Base-by-base conservation (phyloP, 805 yeast genomes). In the Suhomyces prunicola region DNA sequence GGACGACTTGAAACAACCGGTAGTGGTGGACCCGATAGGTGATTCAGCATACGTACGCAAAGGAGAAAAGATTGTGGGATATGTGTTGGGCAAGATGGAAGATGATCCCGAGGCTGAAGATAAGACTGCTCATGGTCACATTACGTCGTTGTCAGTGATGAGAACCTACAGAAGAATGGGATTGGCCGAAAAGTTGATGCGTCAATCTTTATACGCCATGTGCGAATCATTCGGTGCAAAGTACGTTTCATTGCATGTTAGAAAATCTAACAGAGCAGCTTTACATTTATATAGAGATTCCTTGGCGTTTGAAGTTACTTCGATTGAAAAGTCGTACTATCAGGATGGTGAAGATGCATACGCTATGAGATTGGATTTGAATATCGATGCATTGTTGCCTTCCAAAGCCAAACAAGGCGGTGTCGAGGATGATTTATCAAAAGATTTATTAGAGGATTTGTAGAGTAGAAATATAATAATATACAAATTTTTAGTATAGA, bases 341-440 rank as follows among this genome's bases (percentile, higher is more conserved):
- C 97, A 92, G 50, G 97, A 94, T 70, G 96, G 96, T 31, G 99
- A 94, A 71, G 97, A 94, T 71, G 99, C 99, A 13, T 93, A 92
- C 69, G 87, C 94, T 41, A 94, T 94, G 99, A 85, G 84, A 65
- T 88, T 88, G 66, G 78, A 75, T 2, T 76, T 90, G 58, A 74
- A 74, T 19, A 64, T 85, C 46, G 85, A 85, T 13, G 87, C 85
- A 24, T 72, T 87, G 56, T 55, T 83, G 45, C 91, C 93, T 22
- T 78, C 81, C 53, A 68, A 70, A 44, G 74, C 74, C 15, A 77
- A 77, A 17, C 69, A 66, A 27, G 42, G 42, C 42, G 69, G 62
- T 9, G 80, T 69, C 35, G 62, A 54, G 39, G 94, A 88, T 64
- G 88, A 87, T 67, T 72, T 87, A 50, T 50, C 66, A 2, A 58